A percentile compares a stretch with the other conserved stretches of the same genome.
phyloP scores from a whole-genome alignment of 2,329 filamentous ascomycete species.

The Xylaria sp. region DNA sequence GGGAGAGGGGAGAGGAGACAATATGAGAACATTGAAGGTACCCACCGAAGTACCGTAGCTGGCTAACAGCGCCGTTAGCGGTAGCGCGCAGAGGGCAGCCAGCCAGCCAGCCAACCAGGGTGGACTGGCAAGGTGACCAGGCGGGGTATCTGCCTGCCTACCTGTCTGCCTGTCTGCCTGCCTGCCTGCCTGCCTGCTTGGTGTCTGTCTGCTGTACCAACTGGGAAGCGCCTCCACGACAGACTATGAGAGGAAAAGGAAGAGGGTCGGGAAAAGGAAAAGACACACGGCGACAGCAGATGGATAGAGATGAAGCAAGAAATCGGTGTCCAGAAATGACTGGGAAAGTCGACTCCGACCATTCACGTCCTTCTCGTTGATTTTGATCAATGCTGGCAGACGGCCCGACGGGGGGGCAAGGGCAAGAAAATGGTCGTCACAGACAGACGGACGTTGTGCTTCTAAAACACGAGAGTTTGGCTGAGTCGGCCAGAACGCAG shows the following conservation, averaged over 20 bases:
- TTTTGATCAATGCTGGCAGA: constrained; percentile 1
- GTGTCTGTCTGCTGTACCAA: constrained; percentile 14
- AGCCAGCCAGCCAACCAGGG: constrained; percentile 11
- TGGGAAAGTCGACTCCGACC: constrained; percentile 1
- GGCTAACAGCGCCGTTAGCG: constrained; percentile 22
- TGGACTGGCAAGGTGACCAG: constrained; percentile 22
- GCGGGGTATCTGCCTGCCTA: constrained; percentile 26
- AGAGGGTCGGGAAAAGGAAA: not conserved
- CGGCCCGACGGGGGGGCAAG: constrained; percentile 1
- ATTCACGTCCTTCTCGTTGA: not conserved
- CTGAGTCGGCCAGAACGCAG: constrained; percentile 29
- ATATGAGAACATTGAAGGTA: constrained; percentile 6
- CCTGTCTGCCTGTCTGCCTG: constrained; percentile 9
- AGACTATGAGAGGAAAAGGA: constrained; percentile 20
- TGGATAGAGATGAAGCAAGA: not conserved
- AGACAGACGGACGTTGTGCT: constrained; percentile 22
- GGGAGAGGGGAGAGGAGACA: not conserved
- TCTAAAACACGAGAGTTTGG: constrained; percentile 32
- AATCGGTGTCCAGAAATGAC: constrained; percentile 5
- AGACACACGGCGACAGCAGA: not conserved
- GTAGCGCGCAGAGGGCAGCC: constrained; percentile 33
- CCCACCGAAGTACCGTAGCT: constrained; percentile 19
- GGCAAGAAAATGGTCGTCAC: constrained; percentile 1
- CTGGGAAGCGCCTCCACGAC: constrained; percentile 32
- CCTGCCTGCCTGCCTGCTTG: not conserved